Evolutionary conservation across 176 grass and related monocot genomes (phyloP), one percentile per base, ranked within the genome.

Genomic region (Thinopyrum elongatum): DNA sequence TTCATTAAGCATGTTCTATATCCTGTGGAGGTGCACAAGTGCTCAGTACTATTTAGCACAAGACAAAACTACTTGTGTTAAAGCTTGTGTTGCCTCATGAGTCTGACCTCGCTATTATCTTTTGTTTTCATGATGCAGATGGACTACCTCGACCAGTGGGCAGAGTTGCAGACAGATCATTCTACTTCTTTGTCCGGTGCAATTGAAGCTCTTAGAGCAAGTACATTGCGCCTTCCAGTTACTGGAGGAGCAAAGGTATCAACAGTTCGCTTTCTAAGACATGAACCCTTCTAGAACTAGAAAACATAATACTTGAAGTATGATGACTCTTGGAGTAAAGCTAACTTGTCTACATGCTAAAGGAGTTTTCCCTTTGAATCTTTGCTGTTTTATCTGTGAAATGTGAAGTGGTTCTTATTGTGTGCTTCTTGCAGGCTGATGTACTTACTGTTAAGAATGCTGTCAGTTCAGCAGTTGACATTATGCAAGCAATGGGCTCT

Each of bases 401-500:
- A 85, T 90, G 66, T 22, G 28, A 30, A 71, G 62, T 77, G 51
- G 72, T 91, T 3, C 26, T 75, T 79, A 76, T 74, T 70, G 10
- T 76, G 14, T 35, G 2, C 27, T 64, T 84, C 58, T 71, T 88
- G 68, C 90, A 99, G 97, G 94, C 92, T 46, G 88, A 95, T 86
- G 82, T 96, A 88, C 84, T 92, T 87, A 83, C 90, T 69, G 86
- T 93, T 80, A 99, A 90, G 78, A 99, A 95, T 80, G 97, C 94
- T 88, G 82, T 99, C 74, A 96, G 86, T 80, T 99, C 97, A 91
- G 92, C 97, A 74, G 88, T 99, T 89, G 92, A 99, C 79, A 88
- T 94, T 80, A 96, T 99, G 97, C 92, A 99, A 84, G 86, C 86
- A 60, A 96, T 99, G 97, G 90, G 90, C 30, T 92, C 97, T 30